A percentile compares a stretch with the other conserved stretches of the same genome.
Conservation (phyloP, 2,329 filamentous ascomycete species). For the Talaromyces verruculosus region DNA sequence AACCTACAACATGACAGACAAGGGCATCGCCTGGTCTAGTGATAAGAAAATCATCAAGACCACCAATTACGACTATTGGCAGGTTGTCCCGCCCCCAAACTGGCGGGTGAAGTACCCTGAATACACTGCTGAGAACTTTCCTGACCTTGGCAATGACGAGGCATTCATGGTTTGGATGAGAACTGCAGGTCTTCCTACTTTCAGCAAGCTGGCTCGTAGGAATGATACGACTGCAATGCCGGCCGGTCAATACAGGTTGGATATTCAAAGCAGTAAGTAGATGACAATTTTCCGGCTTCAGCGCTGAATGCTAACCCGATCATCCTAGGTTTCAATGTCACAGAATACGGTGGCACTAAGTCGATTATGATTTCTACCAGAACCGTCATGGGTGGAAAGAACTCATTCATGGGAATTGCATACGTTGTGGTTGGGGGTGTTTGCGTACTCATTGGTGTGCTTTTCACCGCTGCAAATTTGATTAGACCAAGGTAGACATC, state of each 20-base stretch:
- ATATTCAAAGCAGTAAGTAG: slow-evolving; percentile 74
- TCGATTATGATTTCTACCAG: slow-evolving; percentile 84
- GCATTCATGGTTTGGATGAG: slow-evolving; percentile 99
- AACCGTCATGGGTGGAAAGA: slow-evolving; percentile 91
- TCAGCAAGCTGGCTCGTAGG: slow-evolving; percentile 87
- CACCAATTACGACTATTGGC: slow-evolving; percentile 62
- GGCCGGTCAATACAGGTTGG: slow-evolving; percentile 70
- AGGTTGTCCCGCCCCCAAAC: slow-evolving; percentile 81
- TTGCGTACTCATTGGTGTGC: slow-evolving; percentile 80
- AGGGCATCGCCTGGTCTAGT: slow-evolving; percentile 80
- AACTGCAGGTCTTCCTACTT: slow-evolving; percentile 86
- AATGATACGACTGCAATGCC: slow-evolving; percentile 71
- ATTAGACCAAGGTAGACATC: slow-evolving; percentile 74
- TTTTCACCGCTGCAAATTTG: slow-evolving; percentile 89
- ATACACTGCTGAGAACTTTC: slow-evolving; percentile 67
- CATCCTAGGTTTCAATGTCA: slow-evolving; percentile 72
- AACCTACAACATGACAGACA: slow-evolving; percentile 73
- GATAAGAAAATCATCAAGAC: slow-evolving; percentile 76
- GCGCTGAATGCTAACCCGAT: background rate
- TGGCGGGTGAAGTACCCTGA: slow-evolving; percentile 72
- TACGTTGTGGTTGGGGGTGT: slow-evolving; percentile 93
- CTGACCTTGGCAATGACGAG: slow-evolving; percentile 72
- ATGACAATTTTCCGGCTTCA: background rate
- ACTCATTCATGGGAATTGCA: slow-evolving; percentile 92
- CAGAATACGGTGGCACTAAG: slow-evolving; percentile 80